A percentile compares a stretch with the other conserved stretches of the same genome.
phyloP scores from a whole-genome alignment of 768 basidiomycete species.

The Termitomyces sp. region DNA sequence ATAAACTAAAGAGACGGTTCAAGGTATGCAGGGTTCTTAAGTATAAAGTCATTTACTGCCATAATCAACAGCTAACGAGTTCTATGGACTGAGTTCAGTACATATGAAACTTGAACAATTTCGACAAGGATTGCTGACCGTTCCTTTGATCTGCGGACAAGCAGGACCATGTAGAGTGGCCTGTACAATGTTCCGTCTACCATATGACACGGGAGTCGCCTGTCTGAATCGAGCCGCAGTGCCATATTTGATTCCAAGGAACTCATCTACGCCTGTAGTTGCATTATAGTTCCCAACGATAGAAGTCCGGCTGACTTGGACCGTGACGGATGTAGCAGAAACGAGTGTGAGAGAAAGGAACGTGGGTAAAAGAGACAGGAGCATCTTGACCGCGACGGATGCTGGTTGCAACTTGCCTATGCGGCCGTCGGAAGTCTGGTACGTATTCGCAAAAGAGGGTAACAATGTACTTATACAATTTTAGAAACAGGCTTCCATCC shows the following conservation, averaged over 20 bases:
- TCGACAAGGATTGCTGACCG: conserved; percentile 1
- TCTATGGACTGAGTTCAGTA: conserved; percentile 4
- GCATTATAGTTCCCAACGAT: conserved; percentile 12
- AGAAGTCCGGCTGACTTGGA: conserved; percentile 6
- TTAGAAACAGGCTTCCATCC: neutral
- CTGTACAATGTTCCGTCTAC: neutral
- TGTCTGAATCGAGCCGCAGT: conserved; percentile 12
- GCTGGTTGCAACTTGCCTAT: too few relatives aligned
- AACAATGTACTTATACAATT: neutral
- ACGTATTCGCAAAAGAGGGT: neutral
- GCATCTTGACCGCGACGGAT: conserved; percentile 1
- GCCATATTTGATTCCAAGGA: conserved; percentile 15
- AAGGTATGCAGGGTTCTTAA: neutral
- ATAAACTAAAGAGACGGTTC: conserved; percentile 6
- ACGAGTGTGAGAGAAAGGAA: conserved; percentile 6
- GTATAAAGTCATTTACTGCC: conserved; percentile 4
- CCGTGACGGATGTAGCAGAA: conserved; percentile 10
- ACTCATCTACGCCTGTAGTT: conserved; percentile 15
- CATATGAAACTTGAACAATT: too few relatives aligned
- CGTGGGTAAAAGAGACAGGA: conserved; percentile 5
- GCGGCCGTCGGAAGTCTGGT: too few relatives aligned
- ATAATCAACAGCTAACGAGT: conserved; percentile 14
- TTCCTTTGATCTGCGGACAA: conserved; percentile 16
- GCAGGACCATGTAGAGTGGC: conserved; percentile 9
- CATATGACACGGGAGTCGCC: conserved; percentile 11